Conservation (phyloP, 83 land plant species). For the Larix sibirica region DNA sequence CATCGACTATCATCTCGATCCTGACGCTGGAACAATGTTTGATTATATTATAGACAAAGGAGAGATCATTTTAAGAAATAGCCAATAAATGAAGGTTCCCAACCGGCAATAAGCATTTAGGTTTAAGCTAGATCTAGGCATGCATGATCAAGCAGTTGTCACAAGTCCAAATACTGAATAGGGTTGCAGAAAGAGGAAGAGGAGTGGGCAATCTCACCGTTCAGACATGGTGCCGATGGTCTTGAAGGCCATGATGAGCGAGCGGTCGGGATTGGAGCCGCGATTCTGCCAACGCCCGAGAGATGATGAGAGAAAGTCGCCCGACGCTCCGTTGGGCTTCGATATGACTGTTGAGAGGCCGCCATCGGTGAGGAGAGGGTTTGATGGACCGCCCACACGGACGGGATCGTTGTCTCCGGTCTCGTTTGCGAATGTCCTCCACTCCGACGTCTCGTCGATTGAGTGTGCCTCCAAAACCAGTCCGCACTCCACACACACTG, state of each 20-base stretch:
- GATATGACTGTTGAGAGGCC: constrained; percentile 86
- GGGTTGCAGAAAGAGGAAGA: neutral
- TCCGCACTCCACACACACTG: constrained; percentile 86
- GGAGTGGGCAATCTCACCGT: constrained; percentile 45
- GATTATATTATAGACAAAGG: too few species aligned
- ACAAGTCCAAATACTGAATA: neutral
- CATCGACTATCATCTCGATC: too few species aligned
- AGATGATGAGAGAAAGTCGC: constrained; percentile 72
- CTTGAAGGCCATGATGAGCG: constrained; percentile 75
- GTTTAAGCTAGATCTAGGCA: too few species aligned
- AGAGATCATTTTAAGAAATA: too few species aligned
- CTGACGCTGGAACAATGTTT: too few species aligned
- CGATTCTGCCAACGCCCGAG: constrained; percentile 81
- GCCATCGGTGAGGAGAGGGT: constrained; percentile 79
- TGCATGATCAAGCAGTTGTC: too few species aligned
- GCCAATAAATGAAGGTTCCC: too few species aligned
- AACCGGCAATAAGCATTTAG: too few species aligned
- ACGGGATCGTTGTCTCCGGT: constrained; percentile 69
- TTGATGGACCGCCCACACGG: constrained; percentile 95
- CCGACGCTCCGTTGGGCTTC: constrained; percentile 74
- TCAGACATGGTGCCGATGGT: constrained; percentile 87
- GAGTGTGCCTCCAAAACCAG: constrained; percentile 84
- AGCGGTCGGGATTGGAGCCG: constrained; percentile 77
- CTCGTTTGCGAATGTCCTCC: constrained; percentile 71
- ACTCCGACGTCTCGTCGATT: constrained; percentile 92